Base-by-base conservation (phyloP, 441 rosid species). In the Lepidium campestre region DNA sequence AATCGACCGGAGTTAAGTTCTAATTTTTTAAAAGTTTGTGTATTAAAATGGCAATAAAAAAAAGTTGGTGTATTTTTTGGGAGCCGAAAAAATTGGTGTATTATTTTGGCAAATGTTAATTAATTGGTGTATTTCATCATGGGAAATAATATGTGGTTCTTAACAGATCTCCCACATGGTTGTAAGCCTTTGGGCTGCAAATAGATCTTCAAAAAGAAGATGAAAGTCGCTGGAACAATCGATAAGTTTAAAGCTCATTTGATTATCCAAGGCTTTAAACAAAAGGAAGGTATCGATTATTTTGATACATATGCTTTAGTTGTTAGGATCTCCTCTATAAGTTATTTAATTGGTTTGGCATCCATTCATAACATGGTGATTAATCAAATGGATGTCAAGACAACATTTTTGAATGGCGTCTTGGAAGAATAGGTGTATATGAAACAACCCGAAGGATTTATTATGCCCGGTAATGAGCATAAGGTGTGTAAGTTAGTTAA, bases 341-440 rank as follows among this genome's bases (percentile, higher is more conserved):
- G 42, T 1, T 27, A 40, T 7, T 20, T 64, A 0, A 27, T 55
- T 5, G 37, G 57, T 42, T 5, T 71, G 6, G n/a, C 70, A 1
- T 6, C 37, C 10, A 49, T 49, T 49, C 5, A 63, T 46, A 3
- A 15, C 6, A 34, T 37, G 49, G 36, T 10, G 3, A 71, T 53
- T 7, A 23, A 71, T 5, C 63, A 62, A 62, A 71, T 71, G 58
- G 49, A 62, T 14, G 29, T 61, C 7, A 71, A 71, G 18, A 42
- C 14, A 1, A 8, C 20, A 4, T 62, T 62, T 13, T 7, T 70
- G 2, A 71, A 46, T 10, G 18, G 49, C 15, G 50, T 55, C 0
- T 34, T 62, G 1, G 68, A 53, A 14, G 62, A 62, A 34, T 32
- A 60, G 2, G 4, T 67, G 0, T 70, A 52, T 22, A 34, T 61